Percentiles rank a stretch among this genome's conserved stretches.
phyloP scores from a whole-genome alignment of 441 rosid species.

The Croton setiger region DNA sequence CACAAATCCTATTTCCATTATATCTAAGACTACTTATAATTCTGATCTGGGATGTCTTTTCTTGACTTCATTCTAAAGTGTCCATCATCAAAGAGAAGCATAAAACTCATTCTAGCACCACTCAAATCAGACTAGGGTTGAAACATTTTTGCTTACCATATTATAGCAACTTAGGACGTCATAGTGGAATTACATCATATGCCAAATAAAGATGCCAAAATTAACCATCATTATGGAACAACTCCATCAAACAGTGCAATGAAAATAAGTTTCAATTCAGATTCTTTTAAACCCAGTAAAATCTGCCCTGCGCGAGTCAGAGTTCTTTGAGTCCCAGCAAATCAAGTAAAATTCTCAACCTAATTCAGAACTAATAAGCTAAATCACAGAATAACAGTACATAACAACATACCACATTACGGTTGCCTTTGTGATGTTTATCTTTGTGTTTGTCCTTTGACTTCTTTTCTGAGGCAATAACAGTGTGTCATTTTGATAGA shows the following conservation, averaged over 20 bases:
- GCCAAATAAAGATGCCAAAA: background rate
- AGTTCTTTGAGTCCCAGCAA: too few relatives aligned
- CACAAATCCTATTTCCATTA: background rate
- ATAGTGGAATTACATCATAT: background rate
- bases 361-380: background rate
- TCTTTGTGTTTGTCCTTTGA: conserved; percentile 57
- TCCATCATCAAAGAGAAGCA: background rate
- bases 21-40: background rate
- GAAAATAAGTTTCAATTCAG: too few relatives aligned
- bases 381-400: conserved; percentile 2
- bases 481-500: conserved; percentile 26
- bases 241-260: too few relatives aligned
- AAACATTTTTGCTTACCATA: background rate
- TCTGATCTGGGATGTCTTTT: conserved; percentile 3
- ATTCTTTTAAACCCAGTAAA: too few relatives aligned
- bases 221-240: background rate
- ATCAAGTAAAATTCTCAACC: too few relatives aligned
- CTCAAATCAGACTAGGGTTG: background rate
- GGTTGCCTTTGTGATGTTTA: conserved; percentile 45
- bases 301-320: too few relatives aligned
- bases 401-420: conserved; percentile 40
- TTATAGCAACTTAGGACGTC: background rate
- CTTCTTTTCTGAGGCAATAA: conserved; percentile 62
- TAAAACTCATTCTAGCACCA: background rate
- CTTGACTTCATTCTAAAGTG: background rate